Percentiles rank a stretch among this genome's conserved stretches.
These are phyloP conservation scores for Hibiscus trionum DNA, from an alignment of 345 rosid genomes.

Conservation along the genomic window DNA sequence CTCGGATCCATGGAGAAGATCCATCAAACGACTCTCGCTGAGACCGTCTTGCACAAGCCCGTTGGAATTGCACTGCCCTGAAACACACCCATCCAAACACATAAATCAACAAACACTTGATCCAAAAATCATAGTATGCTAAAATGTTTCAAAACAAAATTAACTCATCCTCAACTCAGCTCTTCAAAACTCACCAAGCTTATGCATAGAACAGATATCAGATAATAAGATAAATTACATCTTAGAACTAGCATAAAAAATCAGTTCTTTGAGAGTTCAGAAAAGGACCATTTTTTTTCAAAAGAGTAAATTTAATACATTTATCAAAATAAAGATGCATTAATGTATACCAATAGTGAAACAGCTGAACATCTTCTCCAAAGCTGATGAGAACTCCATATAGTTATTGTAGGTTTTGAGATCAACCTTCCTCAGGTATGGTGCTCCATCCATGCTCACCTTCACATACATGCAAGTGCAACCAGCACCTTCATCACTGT, in stretches of 20 bases:
- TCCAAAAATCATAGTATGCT: neutral
- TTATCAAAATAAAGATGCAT: slow-evolving; percentile 1
- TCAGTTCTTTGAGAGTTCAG: too few species aligned
- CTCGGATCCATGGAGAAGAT: slow-evolving; percentile 40
- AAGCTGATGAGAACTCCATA: slow-evolving; percentile 44
- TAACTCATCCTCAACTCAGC: neutral
- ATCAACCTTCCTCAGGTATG: slow-evolving; percentile 68
- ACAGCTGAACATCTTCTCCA: slow-evolving; percentile 51
- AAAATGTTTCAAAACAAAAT: neutral
- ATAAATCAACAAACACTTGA: neutral
- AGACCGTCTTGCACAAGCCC: slow-evolving; percentile 11
- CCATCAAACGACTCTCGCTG: slow-evolving; percentile 5
- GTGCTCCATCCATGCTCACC: slow-evolving; percentile 36
- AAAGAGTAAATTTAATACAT: neutral
- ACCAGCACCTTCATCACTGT: slow-evolving; percentile 36
- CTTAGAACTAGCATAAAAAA: too few species aligned
- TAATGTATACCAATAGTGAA: slow-evolving; percentile 25
- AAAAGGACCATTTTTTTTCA: too few species aligned
- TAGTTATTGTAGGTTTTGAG: slow-evolving; percentile 49
- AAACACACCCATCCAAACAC: neutral
- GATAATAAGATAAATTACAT: neutral
- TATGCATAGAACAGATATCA: neutral
- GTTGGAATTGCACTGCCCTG: slow-evolving; percentile 8
- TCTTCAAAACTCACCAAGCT: neutral
- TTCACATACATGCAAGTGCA: slow-evolving; percentile 1